A percentile compares a stretch with the other conserved stretches of the same genome.
These are phyloP conservation scores for Tilletia horrida DNA, from an alignment of 1,284 basidiomycete species.

Conservation along the genomic window DNA sequence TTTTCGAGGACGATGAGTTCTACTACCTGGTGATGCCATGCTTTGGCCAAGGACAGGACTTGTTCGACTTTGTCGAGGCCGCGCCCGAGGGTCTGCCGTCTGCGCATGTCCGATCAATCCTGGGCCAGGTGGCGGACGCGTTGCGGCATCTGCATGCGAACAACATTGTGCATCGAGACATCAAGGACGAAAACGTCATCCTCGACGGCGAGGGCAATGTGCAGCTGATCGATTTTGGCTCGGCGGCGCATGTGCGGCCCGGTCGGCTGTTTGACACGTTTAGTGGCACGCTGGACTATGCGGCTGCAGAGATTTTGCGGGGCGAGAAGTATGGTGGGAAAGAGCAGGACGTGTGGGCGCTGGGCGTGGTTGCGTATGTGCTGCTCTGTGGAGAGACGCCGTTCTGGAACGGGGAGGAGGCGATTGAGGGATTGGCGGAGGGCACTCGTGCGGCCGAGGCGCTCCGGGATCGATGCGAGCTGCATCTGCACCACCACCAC, in stretches of 20 bases:
- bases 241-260: conserved; percentile 66
- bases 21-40: conserved; percentile 75
- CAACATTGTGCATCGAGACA: conserved; percentile 92
- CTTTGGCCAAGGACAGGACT: conserved; percentile 64
- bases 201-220: conserved; percentile 60
- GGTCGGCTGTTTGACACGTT: conserved; percentile 94
- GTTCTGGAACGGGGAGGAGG: conserved; percentile 60
- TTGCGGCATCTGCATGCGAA: conserved; percentile 83
- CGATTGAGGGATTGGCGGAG: conserved; percentile 41
- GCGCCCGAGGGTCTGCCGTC: conserved; percentile 80
- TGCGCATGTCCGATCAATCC: conserved; percentile 72
- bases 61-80: conserved; percentile 91
- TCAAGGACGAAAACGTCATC: conserved; percentile 95
- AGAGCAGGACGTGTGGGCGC: conserved; percentile 97
- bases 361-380: conserved; percentile 95
- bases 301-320: conserved; percentile 90
- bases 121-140: conserved; percentile 91
- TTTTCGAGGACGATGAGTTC: conserved; percentile 95
- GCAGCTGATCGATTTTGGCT: conserved; percentile 91
- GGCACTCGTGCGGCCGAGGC: conserved; percentile 45
- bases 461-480: conserved; percentile 38
- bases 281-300: conserved; percentile 79
- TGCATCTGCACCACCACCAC: conserved; percentile 16
- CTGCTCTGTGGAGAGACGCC: conserved; percentile 92
- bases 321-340: conserved; percentile 92